Conservation (phyloP, 202 grass and related monocot species). For the Zizania palustris region DNA sequence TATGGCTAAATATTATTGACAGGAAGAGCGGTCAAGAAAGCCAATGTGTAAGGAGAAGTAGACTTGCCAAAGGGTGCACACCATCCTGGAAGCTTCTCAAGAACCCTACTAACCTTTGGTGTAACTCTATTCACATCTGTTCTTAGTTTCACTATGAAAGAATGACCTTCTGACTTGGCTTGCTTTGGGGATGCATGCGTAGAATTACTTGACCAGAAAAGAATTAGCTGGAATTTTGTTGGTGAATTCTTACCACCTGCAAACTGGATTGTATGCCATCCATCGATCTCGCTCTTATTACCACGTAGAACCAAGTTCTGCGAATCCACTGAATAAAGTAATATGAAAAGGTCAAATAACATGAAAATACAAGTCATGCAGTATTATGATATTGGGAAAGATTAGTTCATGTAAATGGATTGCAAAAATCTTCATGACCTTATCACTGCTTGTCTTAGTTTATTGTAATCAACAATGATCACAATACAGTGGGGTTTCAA, state of each 20-base stretch:
- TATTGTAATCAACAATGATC: background rate
- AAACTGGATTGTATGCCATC: conserved; percentile 93
- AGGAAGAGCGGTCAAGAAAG: conserved; percentile 79
- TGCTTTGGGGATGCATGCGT: conserved; percentile 16
- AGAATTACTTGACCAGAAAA: conserved; percentile 60
- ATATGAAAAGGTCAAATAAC: conserved; percentile 23
- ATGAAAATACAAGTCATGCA: background rate
- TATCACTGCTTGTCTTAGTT: background rate
- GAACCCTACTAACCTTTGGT: conserved; percentile 52
- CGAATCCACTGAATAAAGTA: conserved; percentile 50
- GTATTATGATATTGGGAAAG: background rate
- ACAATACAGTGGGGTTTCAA: background rate
- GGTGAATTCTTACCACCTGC: conserved; percentile 81
- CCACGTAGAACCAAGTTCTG: conserved; percentile 62
- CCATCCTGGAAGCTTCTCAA: conserved; percentile 88
- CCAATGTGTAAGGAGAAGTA: conserved; percentile 67
- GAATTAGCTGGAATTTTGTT: conserved; percentile 71
- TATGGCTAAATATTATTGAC: conserved; percentile 69
- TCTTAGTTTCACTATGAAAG: conserved; percentile 71
- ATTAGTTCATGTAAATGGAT: background rate
- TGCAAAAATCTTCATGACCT: background rate
- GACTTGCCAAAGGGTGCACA: conserved; percentile 80
- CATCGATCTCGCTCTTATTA: conserved; percentile 60
- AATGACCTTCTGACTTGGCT: conserved; percentile 19
- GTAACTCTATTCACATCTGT: conserved; percentile 77